Evolutionary conservation across 2,329 filamentous ascomycete genomes (phyloP).

Genomic region (Diplodia intermedia): DNA sequence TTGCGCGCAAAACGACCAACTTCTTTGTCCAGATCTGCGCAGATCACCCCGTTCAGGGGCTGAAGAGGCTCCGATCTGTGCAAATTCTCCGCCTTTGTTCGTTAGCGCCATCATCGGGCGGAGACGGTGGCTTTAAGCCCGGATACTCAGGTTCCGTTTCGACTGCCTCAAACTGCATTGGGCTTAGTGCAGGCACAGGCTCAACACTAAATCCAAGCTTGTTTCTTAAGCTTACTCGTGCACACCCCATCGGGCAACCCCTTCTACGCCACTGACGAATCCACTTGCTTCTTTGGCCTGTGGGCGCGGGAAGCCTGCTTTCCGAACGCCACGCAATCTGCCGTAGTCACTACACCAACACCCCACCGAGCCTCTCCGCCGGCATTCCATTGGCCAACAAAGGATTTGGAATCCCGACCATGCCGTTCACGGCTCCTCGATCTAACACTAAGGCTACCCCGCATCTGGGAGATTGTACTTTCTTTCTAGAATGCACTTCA

Average conservation of each 20-base stretch:
- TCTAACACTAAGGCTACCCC: not conserved
- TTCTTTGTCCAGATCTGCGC: not conserved
- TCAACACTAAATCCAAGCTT: conserved; percentile 13
- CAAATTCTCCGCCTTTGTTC: not conserved
- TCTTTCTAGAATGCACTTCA: not conserved
- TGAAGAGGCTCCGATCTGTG: not conserved
- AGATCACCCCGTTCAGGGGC: not conserved
- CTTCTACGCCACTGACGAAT: not conserved
- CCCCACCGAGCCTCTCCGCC: not conserved
- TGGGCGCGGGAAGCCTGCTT: conserved; percentile 17
- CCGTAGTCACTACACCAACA: not conserved
- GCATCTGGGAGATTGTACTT: conserved; percentile 1
- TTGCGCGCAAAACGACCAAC: not conserved
- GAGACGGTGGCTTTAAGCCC: not conserved
- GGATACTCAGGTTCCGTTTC: conserved; percentile 18
- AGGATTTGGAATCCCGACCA: no score
- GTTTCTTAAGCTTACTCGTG: conserved; percentile 23
- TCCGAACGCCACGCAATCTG: conserved; percentile 14
- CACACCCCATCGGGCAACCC: not conserved
- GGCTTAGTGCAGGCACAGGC: conserved; percentile 12
- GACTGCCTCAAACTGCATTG: conserved; percentile 1
- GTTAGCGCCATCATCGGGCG: not conserved
- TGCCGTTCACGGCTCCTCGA: not conserved
- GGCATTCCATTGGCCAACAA: not conserved
- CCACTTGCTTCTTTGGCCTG: not conserved